Percentiles rank a stretch among this genome's conserved stretches.
These are phyloP conservation scores for Arabidopsis suecica DNA, from an alignment of 345 rosid species.

Conservation along the genomic window DNA sequence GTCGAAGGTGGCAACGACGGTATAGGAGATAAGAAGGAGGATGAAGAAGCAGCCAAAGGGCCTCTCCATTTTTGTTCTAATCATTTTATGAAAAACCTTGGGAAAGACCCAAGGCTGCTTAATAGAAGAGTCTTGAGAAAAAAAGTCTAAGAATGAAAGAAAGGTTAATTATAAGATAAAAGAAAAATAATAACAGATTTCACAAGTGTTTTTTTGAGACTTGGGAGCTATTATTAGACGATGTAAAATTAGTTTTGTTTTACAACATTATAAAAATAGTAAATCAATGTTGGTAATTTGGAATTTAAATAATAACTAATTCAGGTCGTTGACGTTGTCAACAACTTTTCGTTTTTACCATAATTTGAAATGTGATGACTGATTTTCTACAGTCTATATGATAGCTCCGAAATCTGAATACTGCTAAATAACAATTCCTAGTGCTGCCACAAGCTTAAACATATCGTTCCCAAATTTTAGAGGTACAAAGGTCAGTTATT, in stretches of 20 bases:
- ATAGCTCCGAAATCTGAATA: background rate
- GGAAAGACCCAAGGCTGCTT: slow-evolving; percentile 56
- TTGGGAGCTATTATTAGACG: slow-evolving; percentile 14
- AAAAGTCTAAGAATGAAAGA: slow-evolving; percentile 6
- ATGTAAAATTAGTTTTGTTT: slow-evolving; percentile 24
- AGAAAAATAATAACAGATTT: background rate
- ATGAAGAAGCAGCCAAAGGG: slow-evolving; percentile 47
- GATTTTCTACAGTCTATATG: slow-evolving; percentile 12
- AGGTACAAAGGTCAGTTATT: background rate
- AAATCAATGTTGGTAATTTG: slow-evolving; percentile 14
- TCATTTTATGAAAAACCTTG: slow-evolving; percentile 49
- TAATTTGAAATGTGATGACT: slow-evolving; percentile 9
- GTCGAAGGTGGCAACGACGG: slow-evolving; percentile 39
- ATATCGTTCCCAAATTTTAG: background rate
- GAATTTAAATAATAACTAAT: slow-evolving; percentile 3
- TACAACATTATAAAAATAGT: background rate
- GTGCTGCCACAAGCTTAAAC: background rate
- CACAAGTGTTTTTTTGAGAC: background rate
- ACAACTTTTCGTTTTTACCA: slow-evolving; percentile 17
- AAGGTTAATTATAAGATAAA: slow-evolving; percentile 28
- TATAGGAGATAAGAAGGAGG: slow-evolving; percentile 25
- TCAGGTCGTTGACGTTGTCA: slow-evolving; percentile 30
- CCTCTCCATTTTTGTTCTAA: slow-evolving; percentile 21
- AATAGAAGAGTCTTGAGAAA: slow-evolving; percentile 16
- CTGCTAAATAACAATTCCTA: background rate